phyloP scores from a whole-genome alignment of 2,329 filamentous ascomycete genomes.

The Fusarium scirpi region DNA sequence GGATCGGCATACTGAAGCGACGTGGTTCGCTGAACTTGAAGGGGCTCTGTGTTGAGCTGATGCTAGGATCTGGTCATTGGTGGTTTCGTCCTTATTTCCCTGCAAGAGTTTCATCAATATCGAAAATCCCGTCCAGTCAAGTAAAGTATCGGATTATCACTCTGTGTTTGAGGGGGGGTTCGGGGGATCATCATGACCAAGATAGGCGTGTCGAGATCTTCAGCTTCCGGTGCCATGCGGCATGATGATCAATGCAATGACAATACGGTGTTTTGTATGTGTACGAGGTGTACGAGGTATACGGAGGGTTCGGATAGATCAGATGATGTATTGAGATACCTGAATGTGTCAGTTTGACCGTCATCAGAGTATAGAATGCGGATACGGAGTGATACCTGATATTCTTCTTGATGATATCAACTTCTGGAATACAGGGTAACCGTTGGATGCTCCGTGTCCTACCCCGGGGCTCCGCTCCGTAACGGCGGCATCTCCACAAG shows the following conservation, averaged over 20 bases:
- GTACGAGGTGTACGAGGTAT: background rate
- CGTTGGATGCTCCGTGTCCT: constrained; percentile 30
- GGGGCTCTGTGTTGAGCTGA: constrained; percentile 1
- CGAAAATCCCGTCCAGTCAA: constrained; percentile 12
- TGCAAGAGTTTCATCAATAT: constrained; percentile 5
- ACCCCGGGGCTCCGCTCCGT: constrained; percentile 32
- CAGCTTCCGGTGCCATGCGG: background rate
- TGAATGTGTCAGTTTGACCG: background rate
- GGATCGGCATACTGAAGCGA: constrained; percentile 2
- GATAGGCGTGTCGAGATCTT: background rate
- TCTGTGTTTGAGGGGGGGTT: background rate
- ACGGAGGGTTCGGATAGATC: background rate
- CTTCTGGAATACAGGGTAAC: constrained; percentile 37
- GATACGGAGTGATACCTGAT: background rate
- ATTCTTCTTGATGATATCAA: background rate
- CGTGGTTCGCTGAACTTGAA: constrained; percentile 4
- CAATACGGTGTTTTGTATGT: constrained; percentile 14
- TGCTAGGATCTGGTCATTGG: background rate
- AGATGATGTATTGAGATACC: background rate
- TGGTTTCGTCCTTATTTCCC: constrained; percentile 10
- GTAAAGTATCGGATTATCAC: background rate
- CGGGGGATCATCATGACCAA: constrained; percentile 9
- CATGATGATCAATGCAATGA: constrained; percentile 1
- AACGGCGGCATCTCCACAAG: constrained; percentile 28
- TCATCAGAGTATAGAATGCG: background rate